Evolutionary conservation across 768 basidiomycete genomes (phyloP).

Genomic region (Leccinum obscurum): DNA sequence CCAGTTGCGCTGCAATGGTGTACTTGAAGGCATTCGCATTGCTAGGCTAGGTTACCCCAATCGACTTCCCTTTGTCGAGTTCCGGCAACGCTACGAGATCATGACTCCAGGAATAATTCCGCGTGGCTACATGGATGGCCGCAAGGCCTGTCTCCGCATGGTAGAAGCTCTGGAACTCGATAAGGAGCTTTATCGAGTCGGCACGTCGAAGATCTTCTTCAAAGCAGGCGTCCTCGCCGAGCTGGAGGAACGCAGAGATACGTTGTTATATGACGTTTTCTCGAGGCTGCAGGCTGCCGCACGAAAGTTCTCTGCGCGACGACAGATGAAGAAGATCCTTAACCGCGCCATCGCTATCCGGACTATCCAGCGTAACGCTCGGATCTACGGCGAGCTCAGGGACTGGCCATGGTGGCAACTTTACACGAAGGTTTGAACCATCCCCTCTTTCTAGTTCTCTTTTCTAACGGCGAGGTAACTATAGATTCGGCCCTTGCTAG

Average conservation of each 20-base stretch:
- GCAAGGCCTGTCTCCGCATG: conserved; percentile 91
- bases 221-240: conserved; percentile 97
- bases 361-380: conserved; percentile 92
- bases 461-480: conserved; percentile 10
- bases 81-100: conserved; percentile 95
- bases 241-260: conserved; percentile 89
- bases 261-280: conserved; percentile 86
- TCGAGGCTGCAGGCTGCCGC: conserved; percentile 84
- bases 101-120: conserved; percentile 93
- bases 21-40: conserved; percentile 97
- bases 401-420: conserved; percentile 99
- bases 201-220: conserved; percentile 98
- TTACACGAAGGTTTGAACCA: conserved; percentile 74
- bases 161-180: conserved; percentile 88
- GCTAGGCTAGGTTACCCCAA: conserved; percentile 97
- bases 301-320: conserved; percentile 79
- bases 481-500: conserved; percentile 89
- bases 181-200: conserved; percentile 81
- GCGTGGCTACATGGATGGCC: conserved; percentile 95
- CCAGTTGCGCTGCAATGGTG: conserved; percentile 97
- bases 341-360: conserved; percentile 89
- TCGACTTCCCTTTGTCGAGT: conserved; percentile 94
- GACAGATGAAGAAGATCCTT: conserved; percentile 93
- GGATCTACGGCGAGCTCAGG: conserved; percentile 83
- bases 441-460: not conserved